A percentile compares a stretch with the other conserved stretches of the same genome.
phyloP scores from a whole-genome alignment of 2,329 filamentous ascomycete species.

The Arthrobotrys pseudoclavata region DNA sequence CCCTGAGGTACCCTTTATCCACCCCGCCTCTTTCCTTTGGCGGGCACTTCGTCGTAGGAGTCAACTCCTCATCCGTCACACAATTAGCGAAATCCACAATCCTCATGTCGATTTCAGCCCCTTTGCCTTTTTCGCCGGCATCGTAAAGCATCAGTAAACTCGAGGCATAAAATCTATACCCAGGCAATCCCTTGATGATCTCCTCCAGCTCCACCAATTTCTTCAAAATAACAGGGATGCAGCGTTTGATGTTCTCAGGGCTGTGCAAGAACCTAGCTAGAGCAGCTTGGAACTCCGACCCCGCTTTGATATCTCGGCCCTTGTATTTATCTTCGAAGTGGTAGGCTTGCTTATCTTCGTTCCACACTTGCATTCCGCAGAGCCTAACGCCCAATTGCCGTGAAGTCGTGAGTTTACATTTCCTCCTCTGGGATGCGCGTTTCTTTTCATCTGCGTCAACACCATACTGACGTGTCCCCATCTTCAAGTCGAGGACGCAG shows the following conservation, averaged over 20 bases:
- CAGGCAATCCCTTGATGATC: slow-evolving; percentile 82
- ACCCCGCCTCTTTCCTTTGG: slow-evolving; percentile 83
- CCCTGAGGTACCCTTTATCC: slow-evolving; percentile 89
- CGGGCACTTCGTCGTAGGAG: slow-evolving; percentile 77
- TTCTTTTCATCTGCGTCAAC: slow-evolving; percentile 93
- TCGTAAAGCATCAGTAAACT: slow-evolving; percentile 97
- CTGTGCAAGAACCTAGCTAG: slow-evolving; percentile 92
- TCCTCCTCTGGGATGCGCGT: slow-evolving; percentile 89
- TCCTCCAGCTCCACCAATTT: slow-evolving; percentile 86
- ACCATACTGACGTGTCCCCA: slow-evolving; percentile 97
- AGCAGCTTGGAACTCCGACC: slow-evolving; percentile 87
- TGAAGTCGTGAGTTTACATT: slow-evolving; percentile 93
- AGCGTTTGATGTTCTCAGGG: slow-evolving; percentile 82
- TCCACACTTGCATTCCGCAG: slow-evolving; percentile 97
- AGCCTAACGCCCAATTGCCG: slow-evolving; percentile 90
- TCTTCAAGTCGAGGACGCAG: slow-evolving; percentile 97
- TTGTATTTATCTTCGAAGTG: slow-evolving; percentile 99
- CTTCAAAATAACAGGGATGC: slow-evolving; percentile 87
- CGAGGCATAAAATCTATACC: slow-evolving; percentile 95
- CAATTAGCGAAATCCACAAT: slow-evolving; percentile 99
- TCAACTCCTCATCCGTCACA: slow-evolving; percentile 84
- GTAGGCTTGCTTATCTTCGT: slow-evolving; percentile 83
- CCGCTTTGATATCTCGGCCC: slow-evolving; percentile 87
- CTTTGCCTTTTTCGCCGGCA: slow-evolving; percentile 71
- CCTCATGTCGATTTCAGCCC: slow-evolving; percentile 84